Base-by-base conservation (phyloP, 495 filamentous ascomycete species). In the Bryoglossum gracile region DNA sequence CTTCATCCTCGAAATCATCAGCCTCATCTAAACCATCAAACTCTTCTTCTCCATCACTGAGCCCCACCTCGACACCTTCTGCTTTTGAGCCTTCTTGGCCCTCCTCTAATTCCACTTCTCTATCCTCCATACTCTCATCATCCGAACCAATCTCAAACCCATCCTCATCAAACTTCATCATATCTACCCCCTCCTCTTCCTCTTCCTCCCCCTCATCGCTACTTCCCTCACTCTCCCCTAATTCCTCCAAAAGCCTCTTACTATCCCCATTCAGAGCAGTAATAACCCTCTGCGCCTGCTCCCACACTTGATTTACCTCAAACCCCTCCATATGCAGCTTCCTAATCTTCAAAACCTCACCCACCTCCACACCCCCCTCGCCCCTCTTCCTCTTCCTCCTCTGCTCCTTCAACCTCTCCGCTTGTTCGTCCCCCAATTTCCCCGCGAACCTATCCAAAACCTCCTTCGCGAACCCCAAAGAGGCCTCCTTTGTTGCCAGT, bases 271-370 rank as follows among this genome's bases (percentile, higher is more conserved):
- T 73, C 19, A 70, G 66, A 3, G 73, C 74, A 58, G 78, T 70
- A 46, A 92, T 74, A 17, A 98, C 85, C 61, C 84, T 79, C 54
- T 76, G 82, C 4, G 88, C 87, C 66, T 98, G 92, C 61, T 95
- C 87, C 88, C 90, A 97, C 14, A 98, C 80, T 67, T 97, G 92
- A 37, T 81, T 80, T 18, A 85, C 80, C 50, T 82, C 85, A 64
- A 98, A 95, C 0, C 91, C 92, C 22, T 95, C 82, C 23, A 86
- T 71, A 63, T 97, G 82, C 17, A 98, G 65, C 64, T 85, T 84
- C 58, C 82, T 76, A 50, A 91, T 66, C 52, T 84, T 85, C 50
- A 91, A 61, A 16, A 77, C 63, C 14, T 76, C 65, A 53, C 62
- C 51, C 46, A 68, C 61, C 45, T 64, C 55, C 5, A 21, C 19